A percentile compares a stretch with the other conserved stretches of the same genome.
These are phyloP conservation scores for Suillus lakei DNA, from an alignment of 768 basidiomycete genomes.

Conservation along the genomic window DNA sequence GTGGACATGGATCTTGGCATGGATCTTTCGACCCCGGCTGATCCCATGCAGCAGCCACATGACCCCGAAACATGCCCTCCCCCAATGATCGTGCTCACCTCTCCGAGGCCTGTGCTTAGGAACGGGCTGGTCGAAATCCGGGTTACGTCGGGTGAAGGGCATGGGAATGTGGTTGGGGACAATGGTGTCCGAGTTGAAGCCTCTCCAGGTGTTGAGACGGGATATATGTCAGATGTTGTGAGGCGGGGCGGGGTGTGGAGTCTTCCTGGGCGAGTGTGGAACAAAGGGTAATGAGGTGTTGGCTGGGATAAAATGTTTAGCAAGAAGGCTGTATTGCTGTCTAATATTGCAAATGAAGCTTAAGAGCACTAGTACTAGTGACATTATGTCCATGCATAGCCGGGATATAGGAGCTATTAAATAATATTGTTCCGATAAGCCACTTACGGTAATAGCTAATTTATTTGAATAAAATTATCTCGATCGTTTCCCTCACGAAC, in stretches of 20 bases:
- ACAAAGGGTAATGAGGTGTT: background rate
- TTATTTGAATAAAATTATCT: background rate
- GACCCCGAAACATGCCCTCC: slow-evolving; percentile 34
- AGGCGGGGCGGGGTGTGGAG: slow-evolving; percentile 75
- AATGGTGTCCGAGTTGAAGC: slow-evolving; percentile 31
- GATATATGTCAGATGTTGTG: slow-evolving; percentile 69
- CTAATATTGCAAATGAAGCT: background rate
- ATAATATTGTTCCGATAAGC: background rate
- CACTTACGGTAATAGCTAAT: background rate
- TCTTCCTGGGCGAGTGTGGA: slow-evolving; percentile 69
- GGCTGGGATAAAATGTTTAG: background rate
- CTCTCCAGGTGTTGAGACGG: slow-evolving; percentile 50
- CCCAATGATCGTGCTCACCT: slow-evolving; percentile 66
- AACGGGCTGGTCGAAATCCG: slow-evolving; percentile 69
- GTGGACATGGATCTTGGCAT: slow-evolving; percentile 37
- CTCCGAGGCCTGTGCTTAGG: slow-evolving; percentile 67
- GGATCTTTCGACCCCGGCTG: slow-evolving; percentile 20
- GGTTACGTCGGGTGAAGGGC: slow-evolving; percentile 61
- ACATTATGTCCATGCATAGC: background rate
- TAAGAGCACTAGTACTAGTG: background rate
- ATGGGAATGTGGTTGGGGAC: slow-evolving; percentile 14
- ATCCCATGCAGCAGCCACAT: slow-evolving; percentile 8
- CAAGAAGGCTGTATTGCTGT: background rate
- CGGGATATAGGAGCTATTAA: background rate
- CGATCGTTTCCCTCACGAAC: background rate